These are phyloP conservation scores for Fraxinus quadrangulata DNA, from an alignment of 257 asterid species.

Conservation along the genomic window DNA sequence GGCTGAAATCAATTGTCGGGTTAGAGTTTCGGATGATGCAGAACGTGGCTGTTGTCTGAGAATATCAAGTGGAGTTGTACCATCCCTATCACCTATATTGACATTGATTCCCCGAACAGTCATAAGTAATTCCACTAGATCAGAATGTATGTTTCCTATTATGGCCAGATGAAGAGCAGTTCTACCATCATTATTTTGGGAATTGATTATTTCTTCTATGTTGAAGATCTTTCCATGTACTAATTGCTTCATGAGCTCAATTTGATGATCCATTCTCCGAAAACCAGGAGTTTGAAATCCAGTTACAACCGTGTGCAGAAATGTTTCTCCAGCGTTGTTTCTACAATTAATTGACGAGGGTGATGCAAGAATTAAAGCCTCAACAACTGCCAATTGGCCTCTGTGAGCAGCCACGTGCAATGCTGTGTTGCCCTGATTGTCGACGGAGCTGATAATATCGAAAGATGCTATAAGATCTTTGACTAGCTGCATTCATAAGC, in stretches of 20 bases:
- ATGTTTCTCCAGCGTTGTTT: slow-evolving; percentile 74
- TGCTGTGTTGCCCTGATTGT: slow-evolving; percentile 82
- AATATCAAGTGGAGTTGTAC: slow-evolving; percentile 80
- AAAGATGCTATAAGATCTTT: slow-evolving; percentile 50
- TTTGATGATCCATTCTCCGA: slow-evolving; percentile 77
- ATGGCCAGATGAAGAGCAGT: slow-evolving; percentile 87
- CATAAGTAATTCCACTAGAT: slow-evolving; percentile 80
- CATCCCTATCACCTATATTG: slow-evolving; percentile 63
- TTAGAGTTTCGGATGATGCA: slow-evolving; percentile 66
- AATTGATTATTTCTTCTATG: slow-evolving; percentile 56
- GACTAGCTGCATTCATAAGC: slow-evolving; percentile 57
- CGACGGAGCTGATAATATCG: slow-evolving; percentile 56
- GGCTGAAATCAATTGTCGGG: slow-evolving; percentile 70
- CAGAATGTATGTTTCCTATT: slow-evolving; percentile 71
- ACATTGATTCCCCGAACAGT: slow-evolving; percentile 52
- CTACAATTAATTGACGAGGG: slow-evolving; percentile 51
- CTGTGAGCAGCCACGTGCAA: slow-evolving; percentile 84
- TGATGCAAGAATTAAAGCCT: slow-evolving; percentile 66
- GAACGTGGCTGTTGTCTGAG: slow-evolving; percentile 67
- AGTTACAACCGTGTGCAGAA: slow-evolving; percentile 69
- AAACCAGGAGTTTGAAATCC: slow-evolving; percentile 91
- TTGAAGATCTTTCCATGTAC: slow-evolving; percentile 49
- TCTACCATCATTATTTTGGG: slow-evolving; percentile 54
- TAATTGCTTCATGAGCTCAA: slow-evolving; percentile 68
- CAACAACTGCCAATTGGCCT: slow-evolving; percentile 81